Conservation (phyloP, 108 stramenopile species). For the Asterionellopsis glacialis region DNA sequence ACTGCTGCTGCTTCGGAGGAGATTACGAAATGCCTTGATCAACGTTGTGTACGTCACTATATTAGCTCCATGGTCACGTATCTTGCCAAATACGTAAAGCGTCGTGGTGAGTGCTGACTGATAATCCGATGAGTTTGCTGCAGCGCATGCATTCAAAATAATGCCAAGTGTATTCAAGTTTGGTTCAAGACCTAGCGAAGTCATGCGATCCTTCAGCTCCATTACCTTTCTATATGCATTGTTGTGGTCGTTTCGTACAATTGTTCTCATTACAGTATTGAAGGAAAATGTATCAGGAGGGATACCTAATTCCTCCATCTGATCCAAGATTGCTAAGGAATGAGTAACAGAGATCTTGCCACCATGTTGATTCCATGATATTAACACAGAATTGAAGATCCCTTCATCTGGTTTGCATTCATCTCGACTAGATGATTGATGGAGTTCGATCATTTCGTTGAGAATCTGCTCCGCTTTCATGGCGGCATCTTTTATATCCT, state of each 20-base stretch:
- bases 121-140: conserved; percentile 2
- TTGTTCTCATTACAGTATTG: conserved; percentile 16
- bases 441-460: conserved; percentile 18
- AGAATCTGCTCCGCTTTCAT: conserved; percentile 9
- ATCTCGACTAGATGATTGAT: conserved; percentile 8
- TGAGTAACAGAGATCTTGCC: not conserved
- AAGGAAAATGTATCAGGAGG: conserved; percentile 17
- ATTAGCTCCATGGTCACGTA: conserved; percentile 17
- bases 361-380: conserved; percentile 1
- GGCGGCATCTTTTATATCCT: not conserved
- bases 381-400: conserved; percentile 21
- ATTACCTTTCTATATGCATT: conserved; percentile 4
- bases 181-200: conserved; percentile 10
- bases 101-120: conserved; percentile 8
- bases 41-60: conserved; percentile 19
- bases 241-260: conserved; percentile 1
- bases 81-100: conserved; percentile 21
- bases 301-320: conserved; percentile 17
- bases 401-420: conserved; percentile 18
- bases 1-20: conserved; percentile 6
- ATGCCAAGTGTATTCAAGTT: conserved; percentile 15
- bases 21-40: conserved; percentile 15
- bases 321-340: conserved; percentile 13
- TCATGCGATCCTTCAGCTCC: conserved; percentile 2
- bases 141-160: conserved; percentile 18